Conservation (phyloP, 495 filamentous ascomycete genomes). For the Aspergillus biplanus region DNA sequence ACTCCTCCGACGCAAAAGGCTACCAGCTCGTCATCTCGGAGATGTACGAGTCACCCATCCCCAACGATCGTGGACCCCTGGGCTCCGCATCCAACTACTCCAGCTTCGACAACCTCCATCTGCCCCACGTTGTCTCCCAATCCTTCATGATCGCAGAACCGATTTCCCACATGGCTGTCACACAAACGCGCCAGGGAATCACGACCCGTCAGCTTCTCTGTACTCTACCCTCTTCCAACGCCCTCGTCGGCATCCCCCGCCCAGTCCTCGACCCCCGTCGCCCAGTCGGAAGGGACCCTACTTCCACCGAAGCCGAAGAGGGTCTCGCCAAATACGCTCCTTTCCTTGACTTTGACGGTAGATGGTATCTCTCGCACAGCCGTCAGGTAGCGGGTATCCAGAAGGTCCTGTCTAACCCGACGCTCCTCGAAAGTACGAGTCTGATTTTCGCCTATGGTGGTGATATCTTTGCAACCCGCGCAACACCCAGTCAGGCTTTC, state of each 20-base stretch:
- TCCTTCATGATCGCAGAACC: conserved; percentile 76
- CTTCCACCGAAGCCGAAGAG: conserved; percentile 76
- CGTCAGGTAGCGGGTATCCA: conserved; percentile 78
- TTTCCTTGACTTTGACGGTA: conserved; percentile 80
- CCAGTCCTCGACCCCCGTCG: conserved; percentile 82
- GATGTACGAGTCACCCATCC: conserved; percentile 79
- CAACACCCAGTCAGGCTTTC: conserved; percentile 83
- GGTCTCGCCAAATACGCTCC: conserved; percentile 78
- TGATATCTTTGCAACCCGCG: conserved; percentile 85
- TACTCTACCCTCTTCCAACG: conserved; percentile 67
- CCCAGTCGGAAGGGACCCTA: conserved; percentile 83
- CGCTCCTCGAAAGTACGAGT: conserved; percentile 89
- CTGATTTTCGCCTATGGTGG: conserved; percentile 85
- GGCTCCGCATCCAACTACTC: conserved; percentile 72
- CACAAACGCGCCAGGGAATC: conserved; percentile 91
- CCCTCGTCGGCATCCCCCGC: conserved; percentile 80
- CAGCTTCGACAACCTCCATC: conserved; percentile 59
- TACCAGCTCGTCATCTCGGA: conserved; percentile 89
- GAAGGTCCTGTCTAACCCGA: conserved; percentile 71
- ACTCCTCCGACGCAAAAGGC: conserved; percentile 66
- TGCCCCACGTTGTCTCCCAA: conserved; percentile 77
- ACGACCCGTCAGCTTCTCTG: conserved; percentile 82
- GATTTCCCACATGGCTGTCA: conserved; percentile 78
- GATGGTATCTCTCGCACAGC: conserved; percentile 78
- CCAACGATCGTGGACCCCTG: conserved; percentile 86